Evolutionary conservation across 1,139 yeast genomes (phyloP).

Genomic region (Yamadazyma membranifaciens): DNA sequence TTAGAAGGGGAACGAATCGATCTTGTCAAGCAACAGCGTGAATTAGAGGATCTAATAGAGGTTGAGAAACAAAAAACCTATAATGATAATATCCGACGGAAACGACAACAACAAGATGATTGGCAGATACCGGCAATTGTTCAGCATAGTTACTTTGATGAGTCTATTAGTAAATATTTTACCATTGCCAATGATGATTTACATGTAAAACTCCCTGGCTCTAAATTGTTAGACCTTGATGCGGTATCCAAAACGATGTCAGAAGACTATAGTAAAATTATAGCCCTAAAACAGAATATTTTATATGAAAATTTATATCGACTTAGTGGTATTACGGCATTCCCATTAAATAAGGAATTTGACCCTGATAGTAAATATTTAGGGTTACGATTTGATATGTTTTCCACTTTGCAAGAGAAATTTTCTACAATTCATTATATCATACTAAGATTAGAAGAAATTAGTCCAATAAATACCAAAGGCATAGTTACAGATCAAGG

Average conservation of each 20-base stretch:
- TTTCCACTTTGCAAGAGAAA: slow-evolving; percentile 18
- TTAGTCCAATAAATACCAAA: background rate
- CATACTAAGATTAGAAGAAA: slow-evolving; percentile 20
- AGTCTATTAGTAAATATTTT: slow-evolving; percentile 27
- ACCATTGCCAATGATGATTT: background rate
- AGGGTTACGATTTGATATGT: slow-evolving; percentile 40
- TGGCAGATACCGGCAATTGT: slow-evolving; percentile 17
- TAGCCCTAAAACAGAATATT: slow-evolving; percentile 31
- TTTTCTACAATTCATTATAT: slow-evolving; percentile 38
- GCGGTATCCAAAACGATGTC: slow-evolving; percentile 3
- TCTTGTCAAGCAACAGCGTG: slow-evolving; percentile 1
- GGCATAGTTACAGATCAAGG: background rate
- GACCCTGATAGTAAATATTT: slow-evolving; percentile 24
- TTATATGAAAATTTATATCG: slow-evolving; percentile 38
- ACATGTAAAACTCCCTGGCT: background rate
- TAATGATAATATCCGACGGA: slow-evolving; percentile 6
- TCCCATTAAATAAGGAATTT: slow-evolving; percentile 33
- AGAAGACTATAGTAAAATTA: slow-evolving; percentile 13
- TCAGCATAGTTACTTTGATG: slow-evolving; percentile 30
- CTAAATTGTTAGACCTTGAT: no score
- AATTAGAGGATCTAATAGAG: slow-evolving; percentile 3
- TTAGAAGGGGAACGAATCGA: slow-evolving; percentile 13
- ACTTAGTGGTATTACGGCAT: slow-evolving; percentile 41
- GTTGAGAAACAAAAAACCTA: slow-evolving; percentile 5
- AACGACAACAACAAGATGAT: slow-evolving; percentile 8